These are phyloP conservation scores for Cryptococcus neoformans DNA, from an alignment of 1,284 basidiomycete genomes.

Conservation along the genomic window DNA sequence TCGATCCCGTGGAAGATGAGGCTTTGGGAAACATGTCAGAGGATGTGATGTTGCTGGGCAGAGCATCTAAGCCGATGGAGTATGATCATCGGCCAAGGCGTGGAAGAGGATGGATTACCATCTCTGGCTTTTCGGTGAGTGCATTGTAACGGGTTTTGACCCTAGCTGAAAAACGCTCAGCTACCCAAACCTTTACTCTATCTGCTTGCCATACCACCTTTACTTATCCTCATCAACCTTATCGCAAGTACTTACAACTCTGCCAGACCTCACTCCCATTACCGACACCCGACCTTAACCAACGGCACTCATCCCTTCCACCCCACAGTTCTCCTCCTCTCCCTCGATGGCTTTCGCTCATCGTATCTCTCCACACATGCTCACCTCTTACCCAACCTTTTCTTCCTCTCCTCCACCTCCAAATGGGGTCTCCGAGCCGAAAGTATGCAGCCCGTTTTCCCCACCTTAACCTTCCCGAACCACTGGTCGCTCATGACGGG, in stretches of 20 bases:
- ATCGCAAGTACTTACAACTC: slow-evolving; percentile 1
- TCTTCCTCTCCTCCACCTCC: slow-evolving; percentile 16
- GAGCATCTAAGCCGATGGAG: too few species aligned
- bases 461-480: slow-evolving; percentile 88
- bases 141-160: too few species aligned
- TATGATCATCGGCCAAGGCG: too few species aligned
- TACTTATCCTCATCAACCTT: slow-evolving; percentile 6
- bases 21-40: too few species aligned
- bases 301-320: slow-evolving; percentile 29
- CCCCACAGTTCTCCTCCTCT: slow-evolving; percentile 29
- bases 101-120: slow-evolving; percentile 6
- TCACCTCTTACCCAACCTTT: slow-evolving; percentile 22
- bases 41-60: too few species aligned
- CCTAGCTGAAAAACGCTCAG: background rate
- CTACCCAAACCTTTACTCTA: slow-evolving; percentile 17
- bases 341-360: slow-evolving; percentile 34
- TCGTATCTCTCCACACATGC: slow-evolving; percentile 24
- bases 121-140: slow-evolving; percentile 15
- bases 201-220: slow-evolving; percentile 9
- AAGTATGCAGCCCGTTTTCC: slow-evolving; percentile 79
- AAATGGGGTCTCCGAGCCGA: slow-evolving; percentile 72
- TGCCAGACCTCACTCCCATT: background rate
- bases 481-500: slow-evolving; percentile 88
- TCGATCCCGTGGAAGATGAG: too few species aligned
- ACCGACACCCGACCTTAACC: slow-evolving; percentile 11